Evolutionary conservation across 345 rosid species (phyloP).

Genomic region (Aquilaria yunnanensis): DNA sequence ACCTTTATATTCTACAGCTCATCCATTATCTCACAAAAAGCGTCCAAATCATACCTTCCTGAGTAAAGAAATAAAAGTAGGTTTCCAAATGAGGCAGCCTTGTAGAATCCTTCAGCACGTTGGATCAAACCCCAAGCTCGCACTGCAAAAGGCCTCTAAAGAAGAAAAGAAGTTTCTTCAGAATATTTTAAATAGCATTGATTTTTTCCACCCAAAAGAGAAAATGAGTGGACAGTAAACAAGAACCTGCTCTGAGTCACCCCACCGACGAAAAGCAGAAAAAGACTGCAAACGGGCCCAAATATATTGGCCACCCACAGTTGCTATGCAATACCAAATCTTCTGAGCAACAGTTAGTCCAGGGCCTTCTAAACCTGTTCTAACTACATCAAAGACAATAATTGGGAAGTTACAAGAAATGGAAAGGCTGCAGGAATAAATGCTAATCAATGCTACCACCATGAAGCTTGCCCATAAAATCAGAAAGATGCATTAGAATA

Average conservation of each 20-base stretch:
- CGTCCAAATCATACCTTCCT: conserved; percentile 52
- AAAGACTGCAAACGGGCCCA: conserved; percentile 89
- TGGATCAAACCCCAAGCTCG: conserved; percentile 77
- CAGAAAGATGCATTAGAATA: no score
- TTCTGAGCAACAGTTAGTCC: conserved; percentile 84
- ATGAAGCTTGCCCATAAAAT: no score
- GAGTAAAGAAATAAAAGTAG: conserved; percentile 82
- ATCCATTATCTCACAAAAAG: background rate
- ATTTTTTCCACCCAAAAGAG: background rate
- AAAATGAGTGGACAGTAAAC: background rate
- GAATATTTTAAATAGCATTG: background rate
- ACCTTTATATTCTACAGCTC: no score
- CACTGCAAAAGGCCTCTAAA: conserved; percentile 81
- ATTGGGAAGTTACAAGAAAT: background rate
- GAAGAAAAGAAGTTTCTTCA: conserved; percentile 10
- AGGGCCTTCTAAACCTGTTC: conserved; percentile 96
- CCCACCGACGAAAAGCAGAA: conserved; percentile 98
- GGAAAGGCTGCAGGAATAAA: background rate
- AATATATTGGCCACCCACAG: conserved; percentile 93
- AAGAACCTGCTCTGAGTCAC: conserved; percentile 82
- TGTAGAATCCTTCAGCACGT: conserved; percentile 76
- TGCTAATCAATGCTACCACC: no score
- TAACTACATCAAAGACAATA: conserved; percentile 36
- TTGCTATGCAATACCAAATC: conserved; percentile 82
- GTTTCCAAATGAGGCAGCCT: conserved; percentile 88